Percentiles rank a stretch among this genome's conserved stretches.
Evolutionary conservation across 805 yeast species (phyloP).

Genomic region (Ogataea corticis): DNA sequence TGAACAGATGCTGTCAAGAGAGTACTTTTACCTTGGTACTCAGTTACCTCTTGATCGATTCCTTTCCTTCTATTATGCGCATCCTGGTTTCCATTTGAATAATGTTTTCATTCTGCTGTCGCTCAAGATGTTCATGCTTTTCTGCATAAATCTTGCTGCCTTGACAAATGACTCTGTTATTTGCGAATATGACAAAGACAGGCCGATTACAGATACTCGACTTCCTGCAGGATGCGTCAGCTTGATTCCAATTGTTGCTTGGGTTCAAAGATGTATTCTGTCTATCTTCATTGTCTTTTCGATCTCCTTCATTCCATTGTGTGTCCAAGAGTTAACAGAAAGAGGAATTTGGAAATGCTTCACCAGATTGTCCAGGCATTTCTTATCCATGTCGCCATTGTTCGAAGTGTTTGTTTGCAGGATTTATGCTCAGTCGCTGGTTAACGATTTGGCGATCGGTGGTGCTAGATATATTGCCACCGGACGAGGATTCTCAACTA

Average conservation of each 20-base stretch:
- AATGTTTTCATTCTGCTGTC: conserved; percentile 74
- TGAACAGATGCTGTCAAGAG: conserved; percentile 81
- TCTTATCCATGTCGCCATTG: conserved; percentile 69
- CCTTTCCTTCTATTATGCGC: conserved; percentile 79
- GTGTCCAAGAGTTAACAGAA: conserved; percentile 76
- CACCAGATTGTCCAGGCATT: conserved; percentile 63
- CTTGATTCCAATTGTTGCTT: conserved; percentile 65
- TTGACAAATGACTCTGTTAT: conserved; percentile 59
- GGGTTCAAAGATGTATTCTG: conserved; percentile 72
- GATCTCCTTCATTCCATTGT: conserved; percentile 71
- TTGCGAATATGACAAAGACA: conserved; percentile 59
- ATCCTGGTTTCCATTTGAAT: conserved; percentile 83
- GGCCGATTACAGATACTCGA: conserved; percentile 62
- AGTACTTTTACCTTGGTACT: conserved; percentile 75
- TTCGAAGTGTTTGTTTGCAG: conserved; percentile 81
- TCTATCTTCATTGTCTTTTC: conserved; percentile 75
- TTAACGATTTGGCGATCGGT: conserved; percentile 68
- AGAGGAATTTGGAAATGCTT: conserved; percentile 72
- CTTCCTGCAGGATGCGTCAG: conserved; percentile 72
- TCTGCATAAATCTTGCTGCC: conserved; percentile 61
- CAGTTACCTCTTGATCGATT: conserved; percentile 77
- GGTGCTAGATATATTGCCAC: conserved; percentile 84
- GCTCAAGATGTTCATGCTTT: conserved; percentile 59
- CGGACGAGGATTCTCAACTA: conserved; percentile 80
- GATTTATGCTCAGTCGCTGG: conserved; percentile 69